A percentile compares a stretch with the other conserved stretches of the same genome.
Evolutionary conservation across 2,329 filamentous ascomycete genomes (phyloP).

Genomic region (Penicillium paneum): DNA sequence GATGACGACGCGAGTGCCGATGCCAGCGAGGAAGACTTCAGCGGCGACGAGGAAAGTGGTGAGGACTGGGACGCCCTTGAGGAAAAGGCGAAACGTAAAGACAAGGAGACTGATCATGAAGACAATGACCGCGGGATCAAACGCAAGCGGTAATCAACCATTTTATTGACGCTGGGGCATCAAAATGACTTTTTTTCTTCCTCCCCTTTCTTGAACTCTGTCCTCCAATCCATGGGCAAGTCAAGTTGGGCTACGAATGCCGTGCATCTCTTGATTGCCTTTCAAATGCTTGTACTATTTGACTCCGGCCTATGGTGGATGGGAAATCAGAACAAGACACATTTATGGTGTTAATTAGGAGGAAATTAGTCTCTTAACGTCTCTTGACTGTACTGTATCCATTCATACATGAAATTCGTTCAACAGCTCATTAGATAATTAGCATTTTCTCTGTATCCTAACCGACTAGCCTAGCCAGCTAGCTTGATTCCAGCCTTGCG

Average conservation of each 20-base stretch:
- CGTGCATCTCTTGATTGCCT: not conserved
- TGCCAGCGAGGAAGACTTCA: conserved; percentile 57
- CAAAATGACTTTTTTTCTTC: conserved; percentile 2
- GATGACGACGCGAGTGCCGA: conserved; percentile 87
- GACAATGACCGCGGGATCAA: conserved; percentile 65
- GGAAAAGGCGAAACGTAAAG: conserved; percentile 70
- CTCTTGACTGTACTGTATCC: conserved; percentile 1
- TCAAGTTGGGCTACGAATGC: not conserved
- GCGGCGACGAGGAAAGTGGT: conserved; percentile 66
- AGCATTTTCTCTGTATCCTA: not conserved
- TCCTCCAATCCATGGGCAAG: not conserved
- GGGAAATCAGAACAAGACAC: not conserved
- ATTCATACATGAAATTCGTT: not conserved
- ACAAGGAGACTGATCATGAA: conserved; percentile 53
- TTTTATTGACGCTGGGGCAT: not conserved
- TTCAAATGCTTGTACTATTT: not conserved
- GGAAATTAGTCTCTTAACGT: not conserved
- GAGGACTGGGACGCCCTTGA: conserved; percentile 96
- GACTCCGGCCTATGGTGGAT: not conserved
- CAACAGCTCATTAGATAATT: not conserved
- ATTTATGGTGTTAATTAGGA: not conserved
- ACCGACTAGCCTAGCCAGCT: not conserved
- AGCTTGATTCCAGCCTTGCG: not conserved
- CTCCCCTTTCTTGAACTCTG: not conserved
- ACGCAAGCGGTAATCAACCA: conserved; percentile 60